Evolutionary conservation across 768 basidiomycete species (phyloP).

Genomic region (Mycena floridula): DNA sequence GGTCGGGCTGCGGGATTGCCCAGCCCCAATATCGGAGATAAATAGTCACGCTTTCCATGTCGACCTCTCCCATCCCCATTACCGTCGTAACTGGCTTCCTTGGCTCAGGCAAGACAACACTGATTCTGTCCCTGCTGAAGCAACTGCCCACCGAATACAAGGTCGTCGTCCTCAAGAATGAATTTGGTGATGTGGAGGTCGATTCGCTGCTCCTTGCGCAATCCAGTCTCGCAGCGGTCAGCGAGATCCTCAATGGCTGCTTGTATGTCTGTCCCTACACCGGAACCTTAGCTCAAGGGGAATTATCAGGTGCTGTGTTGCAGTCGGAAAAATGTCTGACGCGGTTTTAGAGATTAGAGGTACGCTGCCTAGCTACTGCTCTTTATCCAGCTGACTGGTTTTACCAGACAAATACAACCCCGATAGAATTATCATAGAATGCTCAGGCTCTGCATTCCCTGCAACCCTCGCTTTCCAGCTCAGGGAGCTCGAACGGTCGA

Average conservation of each 20-base stretch:
- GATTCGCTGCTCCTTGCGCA: slow-evolving; percentile 88
- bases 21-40: no score
- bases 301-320: slow-evolving; percentile 73
- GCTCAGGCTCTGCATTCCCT: slow-evolving; percentile 94
- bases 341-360: slow-evolving; percentile 86
- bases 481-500: slow-evolving; percentile 73
- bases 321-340: slow-evolving; percentile 92
- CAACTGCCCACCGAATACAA: slow-evolving; percentile 82
- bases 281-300: background rate
- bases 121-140: slow-evolving; percentile 79
- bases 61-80: slow-evolving; percentile 83
- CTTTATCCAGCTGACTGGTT: background rate
- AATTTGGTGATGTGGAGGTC: slow-evolving; percentile 94
- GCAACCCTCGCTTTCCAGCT: slow-evolving; percentile 95
- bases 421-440: slow-evolving; percentile 92
- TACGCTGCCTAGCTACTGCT: slow-evolving; percentile 16
- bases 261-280: slow-evolving; percentile 47
- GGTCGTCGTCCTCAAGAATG: slow-evolving; percentile 90
- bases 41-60: no score
- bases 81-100: slow-evolving; percentile 96
- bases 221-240: slow-evolving; percentile 79
- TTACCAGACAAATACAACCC: slow-evolving; percentile 70
- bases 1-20: no score
- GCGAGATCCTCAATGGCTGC: slow-evolving; percentile 95
- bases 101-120: slow-evolving; percentile 73